These are phyloP conservation scores for Zymoseptoria tritici DNA, from an alignment of 2,329 filamentous ascomycete genomes.

Conservation along the genomic window DNA sequence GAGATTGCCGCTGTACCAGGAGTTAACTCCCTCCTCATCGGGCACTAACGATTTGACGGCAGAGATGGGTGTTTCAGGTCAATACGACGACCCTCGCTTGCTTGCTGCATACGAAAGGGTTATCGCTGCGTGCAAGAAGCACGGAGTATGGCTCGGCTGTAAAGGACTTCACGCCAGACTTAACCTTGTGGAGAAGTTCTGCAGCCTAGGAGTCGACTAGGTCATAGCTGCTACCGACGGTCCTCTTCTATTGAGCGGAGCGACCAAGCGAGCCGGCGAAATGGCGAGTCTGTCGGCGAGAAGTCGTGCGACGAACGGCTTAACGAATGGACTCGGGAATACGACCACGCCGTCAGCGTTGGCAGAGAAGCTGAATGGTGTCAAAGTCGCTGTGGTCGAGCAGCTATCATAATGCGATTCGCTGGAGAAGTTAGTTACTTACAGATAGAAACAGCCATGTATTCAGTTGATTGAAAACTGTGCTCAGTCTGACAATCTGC, in stretches of 20 bases:
- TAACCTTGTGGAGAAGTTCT: slow-evolving; percentile 38
- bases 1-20: slow-evolving; percentile 37
- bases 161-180: slow-evolving; percentile 36
- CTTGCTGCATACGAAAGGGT: slow-evolving; percentile 29
- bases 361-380: neutral
- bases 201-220: slow-evolving; percentile 34
- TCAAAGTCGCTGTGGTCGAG: neutral
- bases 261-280: slow-evolving; percentile 24
- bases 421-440: too few relatives aligned
- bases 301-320: neutral
- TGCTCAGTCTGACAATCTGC: too few relatives aligned
- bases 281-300: slow-evolving; percentile 1
- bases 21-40: slow-evolving; percentile 38
- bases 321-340: neutral
- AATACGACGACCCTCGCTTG: slow-evolving; percentile 32
- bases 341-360: neutral
- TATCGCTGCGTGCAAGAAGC: slow-evolving; percentile 33
- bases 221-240: slow-evolving; percentile 33
- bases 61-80: slow-evolving; percentile 38
- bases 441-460: too few relatives aligned
- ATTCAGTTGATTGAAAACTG: too few relatives aligned
- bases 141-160: slow-evolving; percentile 36
- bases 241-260: slow-evolving; percentile 31
- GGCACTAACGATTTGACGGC: slow-evolving; percentile 40
- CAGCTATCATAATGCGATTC: too few relatives aligned